phyloP scores from a whole-genome alignment of 352 stramenopile species.

The Phytophthora citrophthora region DNA sequence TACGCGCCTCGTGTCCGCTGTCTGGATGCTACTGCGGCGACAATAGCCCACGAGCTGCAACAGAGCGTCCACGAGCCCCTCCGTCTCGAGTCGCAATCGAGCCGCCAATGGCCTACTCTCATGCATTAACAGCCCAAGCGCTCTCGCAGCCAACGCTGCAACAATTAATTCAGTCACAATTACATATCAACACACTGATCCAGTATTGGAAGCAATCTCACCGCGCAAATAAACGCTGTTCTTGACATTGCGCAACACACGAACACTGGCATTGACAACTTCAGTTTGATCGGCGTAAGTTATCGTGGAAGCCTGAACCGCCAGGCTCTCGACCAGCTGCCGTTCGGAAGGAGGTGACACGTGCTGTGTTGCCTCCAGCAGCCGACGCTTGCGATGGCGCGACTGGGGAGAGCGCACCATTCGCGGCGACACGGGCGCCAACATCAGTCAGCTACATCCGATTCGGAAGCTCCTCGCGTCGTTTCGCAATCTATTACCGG shows the following conservation, averaged over 20 bases:
- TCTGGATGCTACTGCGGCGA: slow-evolving; percentile 49
- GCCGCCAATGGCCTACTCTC: slow-evolving; percentile 38
- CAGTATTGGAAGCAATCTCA: background rate
- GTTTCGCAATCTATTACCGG: slow-evolving; percentile 8
- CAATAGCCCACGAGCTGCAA: slow-evolving; percentile 77
- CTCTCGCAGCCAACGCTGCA: slow-evolving; percentile 64
- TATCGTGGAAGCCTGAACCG: slow-evolving; percentile 20
- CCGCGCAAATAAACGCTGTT: slow-evolving; percentile 74
- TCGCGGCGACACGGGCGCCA: slow-evolving; percentile 35
- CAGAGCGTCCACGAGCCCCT: slow-evolving; percentile 76
- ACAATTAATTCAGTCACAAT: background rate
- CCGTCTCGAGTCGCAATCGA: slow-evolving; percentile 62
- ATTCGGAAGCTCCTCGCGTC: slow-evolving; percentile 7
- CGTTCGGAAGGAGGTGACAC: slow-evolving; percentile 48
- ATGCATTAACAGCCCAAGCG: slow-evolving; percentile 69
- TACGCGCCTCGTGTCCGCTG: slow-evolving; percentile 63
- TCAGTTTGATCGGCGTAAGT: slow-evolving; percentile 8
- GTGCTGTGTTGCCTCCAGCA: slow-evolving; percentile 61
- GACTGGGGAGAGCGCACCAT: slow-evolving; percentile 51
- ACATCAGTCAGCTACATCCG: background rate
- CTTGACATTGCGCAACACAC: slow-evolving; percentile 63
- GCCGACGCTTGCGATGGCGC: slow-evolving; percentile 61
- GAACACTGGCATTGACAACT: slow-evolving; percentile 40
- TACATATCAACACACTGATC: background rate
- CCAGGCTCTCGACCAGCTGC: slow-evolving; percentile 34